phyloP scores from a whole-genome alignment of 2,329 filamentous ascomycete species.

The Penicillium sp. region DNA sequence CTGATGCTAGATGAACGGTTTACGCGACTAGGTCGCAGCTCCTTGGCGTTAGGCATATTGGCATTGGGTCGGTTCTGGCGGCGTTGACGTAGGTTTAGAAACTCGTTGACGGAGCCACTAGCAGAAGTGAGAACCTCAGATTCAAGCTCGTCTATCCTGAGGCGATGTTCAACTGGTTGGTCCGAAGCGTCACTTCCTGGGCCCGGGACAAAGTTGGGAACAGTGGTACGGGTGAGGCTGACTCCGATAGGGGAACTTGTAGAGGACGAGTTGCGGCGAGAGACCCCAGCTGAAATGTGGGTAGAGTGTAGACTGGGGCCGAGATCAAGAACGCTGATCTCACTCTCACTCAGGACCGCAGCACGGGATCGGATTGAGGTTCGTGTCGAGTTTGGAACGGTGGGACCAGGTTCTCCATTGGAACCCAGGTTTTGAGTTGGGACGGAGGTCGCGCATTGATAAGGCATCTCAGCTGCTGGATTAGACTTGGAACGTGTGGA shows the following conservation, averaged over 20 bases:
- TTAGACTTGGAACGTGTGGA: not conserved
- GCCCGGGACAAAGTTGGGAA: not conserved
- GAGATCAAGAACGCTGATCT: conserved; percentile 23
- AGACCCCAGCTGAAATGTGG: not conserved
- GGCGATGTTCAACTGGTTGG: not conserved
- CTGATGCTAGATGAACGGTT: not conserved
- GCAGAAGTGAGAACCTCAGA: conserved; percentile 10
- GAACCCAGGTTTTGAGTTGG: not conserved
- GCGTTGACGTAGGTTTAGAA: not conserved
- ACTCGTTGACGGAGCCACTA: conserved; percentile 7
- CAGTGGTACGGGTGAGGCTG: not conserved
- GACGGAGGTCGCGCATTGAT: not conserved
- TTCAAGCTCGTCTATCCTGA: not conserved
- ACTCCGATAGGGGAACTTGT: not conserved
- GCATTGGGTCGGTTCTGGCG: conserved; percentile 1
- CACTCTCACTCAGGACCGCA: conserved; percentile 16
- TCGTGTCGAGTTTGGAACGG: not conserved
- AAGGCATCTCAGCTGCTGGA: not conserved
- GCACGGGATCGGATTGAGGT: not conserved
- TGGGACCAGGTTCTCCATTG: not conserved
- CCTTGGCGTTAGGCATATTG: not conserved
- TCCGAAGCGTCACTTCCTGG: not conserved
- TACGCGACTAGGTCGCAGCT: not conserved
- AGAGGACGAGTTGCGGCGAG: not conserved
- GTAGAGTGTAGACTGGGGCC: conserved; percentile 12